Evolutionary conservation across 305 asterid species (phyloP).

Genomic region (Solanum chacoense): DNA sequence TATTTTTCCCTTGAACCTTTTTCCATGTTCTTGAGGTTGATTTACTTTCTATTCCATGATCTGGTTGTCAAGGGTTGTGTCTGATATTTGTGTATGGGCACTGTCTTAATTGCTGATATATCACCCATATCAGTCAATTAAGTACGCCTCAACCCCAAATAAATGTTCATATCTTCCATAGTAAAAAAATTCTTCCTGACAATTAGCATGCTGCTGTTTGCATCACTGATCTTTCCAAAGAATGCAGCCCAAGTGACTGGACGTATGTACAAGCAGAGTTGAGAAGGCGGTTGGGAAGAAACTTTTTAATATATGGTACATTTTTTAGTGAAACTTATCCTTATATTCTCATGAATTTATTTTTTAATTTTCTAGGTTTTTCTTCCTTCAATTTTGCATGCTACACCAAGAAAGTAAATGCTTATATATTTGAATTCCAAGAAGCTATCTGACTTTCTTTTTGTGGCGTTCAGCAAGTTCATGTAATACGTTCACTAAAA

Average conservation of each 20-base stretch:
- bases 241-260: slow-evolving; percentile 92
- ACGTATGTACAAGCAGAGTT: slow-evolving; percentile 72
- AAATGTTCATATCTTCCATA: neutral
- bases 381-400: neutral
- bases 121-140: neutral
- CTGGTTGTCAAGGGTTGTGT: neutral
- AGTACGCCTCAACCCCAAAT: neutral
- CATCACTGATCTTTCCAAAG: slow-evolving; percentile 14
- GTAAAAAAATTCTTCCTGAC: neutral
- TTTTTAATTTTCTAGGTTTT: neutral
- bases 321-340: neutral
- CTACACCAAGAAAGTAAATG: neutral
- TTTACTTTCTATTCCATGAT: neutral
- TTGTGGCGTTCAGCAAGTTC: slow-evolving; percentile 67
- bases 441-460: slow-evolving; percentile 4
- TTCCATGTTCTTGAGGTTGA: neutral
- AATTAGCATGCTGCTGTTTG: neutral
- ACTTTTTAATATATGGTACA: slow-evolving; percentile 64
- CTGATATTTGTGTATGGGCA: neutral
- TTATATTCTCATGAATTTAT: neutral
- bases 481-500: slow-evolving; percentile 75
- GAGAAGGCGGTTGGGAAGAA: slow-evolving; percentile 71
- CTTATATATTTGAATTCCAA: neutral
- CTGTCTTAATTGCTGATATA: neutral
- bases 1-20: neutral